Base-by-base conservation (phyloP, 768 basidiomycete species). In the Lentinula boryana region DNA sequence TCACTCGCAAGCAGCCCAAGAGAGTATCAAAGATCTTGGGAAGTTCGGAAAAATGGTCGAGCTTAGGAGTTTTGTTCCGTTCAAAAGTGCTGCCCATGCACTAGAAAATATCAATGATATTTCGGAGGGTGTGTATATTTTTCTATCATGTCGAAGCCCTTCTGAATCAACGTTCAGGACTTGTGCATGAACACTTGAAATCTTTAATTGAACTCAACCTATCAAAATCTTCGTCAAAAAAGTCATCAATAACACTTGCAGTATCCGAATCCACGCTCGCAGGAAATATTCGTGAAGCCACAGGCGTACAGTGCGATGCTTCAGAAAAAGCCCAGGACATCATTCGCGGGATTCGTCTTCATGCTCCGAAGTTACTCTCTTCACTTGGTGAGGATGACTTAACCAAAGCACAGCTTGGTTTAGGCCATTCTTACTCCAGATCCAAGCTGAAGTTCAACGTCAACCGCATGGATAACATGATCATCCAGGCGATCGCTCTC, bases 391-490 rank as follows among this genome's bases (percentile, higher is more conserved):
- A 84, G 44, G 90, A 87, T 67, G 96, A 98, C 81, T 81, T 97
- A 66, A 84, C 80, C 62, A 92, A 95, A 69, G 93, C 96, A 16
- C 96, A 98, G 69, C 90, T 98, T 66, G 96, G 96, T 69, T 82
- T 98, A 53, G 96, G 96, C 32, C 96, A 98, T 81, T 93, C 95
- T 3, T 98, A 96, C 78, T 97, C 95, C 23, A 88, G 96, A 64
- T 90, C 95, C 43, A 98, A 98, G 73, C 89, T 98, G 64, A 98
- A 98, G 77, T 98, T 94, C 84, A 95, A 95, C 75, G 93, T 95
- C 58, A 95, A 95, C 80, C 83, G 93, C 56, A 85, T 92, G 60
- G 95, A 97, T 77, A 97, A 98, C 81, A 98, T 98, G 96, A 98
- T 98, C 76, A 98, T 98, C 67, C 96, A 98, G 76, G 96, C 96